Base-by-base conservation (phyloP, 768 basidiomycete species). In the Suillus discolor region DNA sequence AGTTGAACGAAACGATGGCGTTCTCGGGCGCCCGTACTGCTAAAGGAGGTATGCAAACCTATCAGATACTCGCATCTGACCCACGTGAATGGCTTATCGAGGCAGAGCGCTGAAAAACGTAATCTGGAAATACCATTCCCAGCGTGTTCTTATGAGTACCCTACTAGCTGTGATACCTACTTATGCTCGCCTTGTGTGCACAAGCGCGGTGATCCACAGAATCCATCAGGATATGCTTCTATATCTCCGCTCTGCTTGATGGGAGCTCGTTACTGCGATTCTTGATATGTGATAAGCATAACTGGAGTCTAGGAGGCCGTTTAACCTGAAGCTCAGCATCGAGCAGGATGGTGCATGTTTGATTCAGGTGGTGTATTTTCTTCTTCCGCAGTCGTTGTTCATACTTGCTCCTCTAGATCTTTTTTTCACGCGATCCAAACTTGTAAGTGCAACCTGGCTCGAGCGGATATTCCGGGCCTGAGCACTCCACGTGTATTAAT, bases 51-150 rank as follows among this genome's bases (percentile, higher is more conserved):
- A 25, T 25, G 38, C 15, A 18, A 12, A n/a, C 18, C 57, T 36
- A 36, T 36, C 34, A 36, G 31, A 31, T 31, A 31, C 6, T n/a
- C 12, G 6, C 11, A 42, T 42, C 54, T 34, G 20, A 12, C 20
- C 4, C 54, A 55, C 54, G 36, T 20, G 54, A 34, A 55, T 55
- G n/a, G 59, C 59, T 60, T 60, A 60, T 60, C 59, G 39, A 59
- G 39, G 57, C 25, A 16, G 4, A 59, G 23, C 9, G 15, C 57
- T 59, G 36, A 28, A 42, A 51, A 25, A 28, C 41, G 11, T 13
- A 28, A 42, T 42, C 20, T 20, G 25, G 59, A 60, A 60, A 60
- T 60, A 7, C 59, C 25, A 28, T 60, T 57, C 57, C 39, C 38
- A 57, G 53, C 53, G 53, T 39, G 57, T 23, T 39, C 36, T 39